These are phyloP conservation scores for Zea luxurians DNA, from an alignment of 176 grass and related monocot genomes.

Conservation along the genomic window DNA sequence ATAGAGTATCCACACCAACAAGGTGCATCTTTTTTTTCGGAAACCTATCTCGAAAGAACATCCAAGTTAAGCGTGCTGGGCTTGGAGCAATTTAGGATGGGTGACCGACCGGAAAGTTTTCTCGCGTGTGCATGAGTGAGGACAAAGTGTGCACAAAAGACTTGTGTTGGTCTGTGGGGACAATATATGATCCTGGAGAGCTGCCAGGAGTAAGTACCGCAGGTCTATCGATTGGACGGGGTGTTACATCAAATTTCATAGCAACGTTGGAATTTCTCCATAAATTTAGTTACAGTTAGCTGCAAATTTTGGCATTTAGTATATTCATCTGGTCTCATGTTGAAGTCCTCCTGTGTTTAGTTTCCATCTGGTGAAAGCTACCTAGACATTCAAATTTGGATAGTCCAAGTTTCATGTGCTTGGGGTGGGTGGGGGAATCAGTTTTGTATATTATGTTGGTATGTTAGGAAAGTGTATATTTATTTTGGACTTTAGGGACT, in stretches of 20 bases:
- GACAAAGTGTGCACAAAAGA: no score
- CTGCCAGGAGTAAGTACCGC: no score
- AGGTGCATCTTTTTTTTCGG: no score
- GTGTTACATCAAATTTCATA: background rate
- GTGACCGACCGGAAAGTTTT: no score
- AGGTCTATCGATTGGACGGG: no score
- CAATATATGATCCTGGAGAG: no score
- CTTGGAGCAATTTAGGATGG: no score
- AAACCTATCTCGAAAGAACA: no score
- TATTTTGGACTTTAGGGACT: constrained; percentile 31
- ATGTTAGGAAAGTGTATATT: constrained; percentile 6
- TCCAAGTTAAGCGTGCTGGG: no score
- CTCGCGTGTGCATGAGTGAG: no score
- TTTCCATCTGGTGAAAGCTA: constrained; percentile 3
- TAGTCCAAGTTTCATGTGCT: background rate
- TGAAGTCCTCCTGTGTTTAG: background rate
- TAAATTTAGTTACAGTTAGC: constrained; percentile 1
- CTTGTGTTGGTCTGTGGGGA: no score
- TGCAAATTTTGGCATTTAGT: background rate
- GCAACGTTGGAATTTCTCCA: background rate
- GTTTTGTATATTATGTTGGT: constrained; percentile 17
- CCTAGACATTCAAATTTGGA: background rate
- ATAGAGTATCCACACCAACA: no score
- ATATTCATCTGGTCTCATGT: constrained; percentile 8
- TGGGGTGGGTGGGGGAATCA: background rate